These are phyloP conservation scores for Dryas drummondii DNA, from an alignment of 306 rosid species.

Conservation along the genomic window DNA sequence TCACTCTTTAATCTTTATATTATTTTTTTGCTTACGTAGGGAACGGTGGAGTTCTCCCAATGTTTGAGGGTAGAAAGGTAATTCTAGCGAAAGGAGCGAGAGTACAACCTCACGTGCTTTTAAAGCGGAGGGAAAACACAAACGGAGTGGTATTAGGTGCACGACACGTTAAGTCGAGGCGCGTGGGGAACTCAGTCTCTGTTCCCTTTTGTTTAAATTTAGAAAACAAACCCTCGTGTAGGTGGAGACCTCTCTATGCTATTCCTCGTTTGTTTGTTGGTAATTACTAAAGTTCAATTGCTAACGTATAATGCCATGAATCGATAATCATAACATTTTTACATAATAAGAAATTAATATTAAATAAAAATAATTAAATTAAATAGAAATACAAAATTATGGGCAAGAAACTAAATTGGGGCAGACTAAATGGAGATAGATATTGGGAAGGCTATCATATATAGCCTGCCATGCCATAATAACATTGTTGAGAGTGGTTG, in stretches of 20 bases:
- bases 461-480: background rate
- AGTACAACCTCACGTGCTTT: conserved; percentile 13
- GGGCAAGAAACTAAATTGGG: background rate
- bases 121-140: background rate
- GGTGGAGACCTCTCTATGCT: background rate
- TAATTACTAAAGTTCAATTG: background rate
- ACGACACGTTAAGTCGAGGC: background rate
- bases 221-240: background rate
- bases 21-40: background rate
- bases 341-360: too few species aligned
- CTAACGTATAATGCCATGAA: background rate
- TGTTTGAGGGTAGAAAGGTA: background rate
- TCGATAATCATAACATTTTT: too few species aligned
- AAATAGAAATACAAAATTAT: background rate
- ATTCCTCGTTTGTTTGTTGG: background rate
- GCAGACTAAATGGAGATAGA: background rate
- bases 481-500: background rate
- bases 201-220: background rate
- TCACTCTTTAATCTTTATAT: background rate
- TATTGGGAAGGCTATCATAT: background rate
- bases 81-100: background rate
- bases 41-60: background rate
- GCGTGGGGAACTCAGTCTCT: background rate
- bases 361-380: background rate
- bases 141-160: background rate